Evolutionary conservation across 768 basidiomycete genomes (phyloP).

Genomic region (Dictyophora rubrovolvata): DNA sequence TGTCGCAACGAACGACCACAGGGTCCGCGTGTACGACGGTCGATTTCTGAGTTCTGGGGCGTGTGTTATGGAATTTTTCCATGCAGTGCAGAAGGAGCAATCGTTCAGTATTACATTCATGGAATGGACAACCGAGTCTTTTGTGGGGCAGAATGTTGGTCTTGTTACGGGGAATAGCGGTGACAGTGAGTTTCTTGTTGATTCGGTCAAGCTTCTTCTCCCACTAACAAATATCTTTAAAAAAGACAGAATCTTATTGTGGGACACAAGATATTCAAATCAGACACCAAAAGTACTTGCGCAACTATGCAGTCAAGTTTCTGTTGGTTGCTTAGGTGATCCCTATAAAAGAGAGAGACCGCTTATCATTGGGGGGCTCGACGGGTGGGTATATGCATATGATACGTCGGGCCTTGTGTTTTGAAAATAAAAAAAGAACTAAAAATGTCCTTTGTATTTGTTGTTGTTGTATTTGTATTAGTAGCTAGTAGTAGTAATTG

Average conservation of each 20-base stretch:
- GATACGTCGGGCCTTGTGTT: not conserved
- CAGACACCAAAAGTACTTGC: conserved; percentile 41
- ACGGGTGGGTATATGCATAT: not conserved
- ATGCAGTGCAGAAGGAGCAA: conserved; percentile 28
- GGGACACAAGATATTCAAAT: conserved; percentile 45
- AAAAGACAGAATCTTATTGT: conserved; percentile 59
- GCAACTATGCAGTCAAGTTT: conserved; percentile 33
- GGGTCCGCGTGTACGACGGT: conserved; percentile 50
- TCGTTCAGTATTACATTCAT: conserved; percentile 2
- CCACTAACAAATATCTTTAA: not conserved
- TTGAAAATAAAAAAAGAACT: too few species aligned
- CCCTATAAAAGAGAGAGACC: conserved; percentile 38
- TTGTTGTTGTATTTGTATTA: too few species aligned
- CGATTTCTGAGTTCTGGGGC: conserved; percentile 36
- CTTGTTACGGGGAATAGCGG: conserved; percentile 47
- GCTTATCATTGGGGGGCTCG: conserved; percentile 26
- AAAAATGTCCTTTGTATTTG: too few species aligned
- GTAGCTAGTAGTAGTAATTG: too few species aligned
- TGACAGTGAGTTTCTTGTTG: conserved; percentile 38
- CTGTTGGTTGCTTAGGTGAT: conserved; percentile 56
- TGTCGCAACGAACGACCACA: conserved; percentile 49
- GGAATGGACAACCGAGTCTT: conserved; percentile 1
- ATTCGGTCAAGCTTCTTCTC: conserved; percentile 1
- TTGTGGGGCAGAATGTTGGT: conserved; percentile 39
- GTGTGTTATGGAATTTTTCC: conserved; percentile 38